These are phyloP conservation scores for Heracleum sosnowskyi DNA, from an alignment of 129 eudicot genomes.

Conservation along the genomic window DNA sequence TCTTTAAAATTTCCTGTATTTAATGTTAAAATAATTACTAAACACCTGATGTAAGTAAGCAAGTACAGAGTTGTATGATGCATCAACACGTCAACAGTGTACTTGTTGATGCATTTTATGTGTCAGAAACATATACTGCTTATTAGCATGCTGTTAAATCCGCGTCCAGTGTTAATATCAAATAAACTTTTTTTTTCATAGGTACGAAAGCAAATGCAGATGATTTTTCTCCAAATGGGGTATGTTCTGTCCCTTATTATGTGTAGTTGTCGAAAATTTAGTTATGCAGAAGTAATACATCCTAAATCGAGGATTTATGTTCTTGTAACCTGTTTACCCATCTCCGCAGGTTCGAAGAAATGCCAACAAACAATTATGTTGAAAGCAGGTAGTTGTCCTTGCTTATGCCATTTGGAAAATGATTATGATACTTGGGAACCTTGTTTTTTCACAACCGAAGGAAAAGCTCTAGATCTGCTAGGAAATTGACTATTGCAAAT, in stretches of 20 bases:
- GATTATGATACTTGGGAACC: neutral
- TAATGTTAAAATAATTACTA: neutral
- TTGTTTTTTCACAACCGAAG: neutral
- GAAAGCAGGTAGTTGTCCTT: conserved; percentile 77
- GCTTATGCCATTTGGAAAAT: neutral
- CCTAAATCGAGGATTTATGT: neutral
- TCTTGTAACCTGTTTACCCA: conserved; percentile 16
- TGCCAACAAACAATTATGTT: conserved; percentile 96
- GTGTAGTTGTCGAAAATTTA: neutral
- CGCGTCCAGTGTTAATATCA: neutral
- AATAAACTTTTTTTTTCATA: conserved; percentile 13
- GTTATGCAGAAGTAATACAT: conserved; percentile 9
- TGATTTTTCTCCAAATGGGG: conserved; percentile 97
- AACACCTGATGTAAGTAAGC: neutral
- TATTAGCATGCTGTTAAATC: neutral
- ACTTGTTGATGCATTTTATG: neutral
- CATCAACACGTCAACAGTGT: neutral
- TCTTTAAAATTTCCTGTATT: neutral
- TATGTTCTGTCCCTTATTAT: conserved; percentile 23
- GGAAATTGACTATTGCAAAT: neutral
- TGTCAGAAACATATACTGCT: neutral
- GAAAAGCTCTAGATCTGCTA: neutral
- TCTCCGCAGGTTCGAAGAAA: conserved; percentile 83
- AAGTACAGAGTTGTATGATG: neutral
- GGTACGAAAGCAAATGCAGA: conserved; percentile 78